Conservation (phyloP, 164 flowering plant species). For the Chimonanthus praecox region DNA sequence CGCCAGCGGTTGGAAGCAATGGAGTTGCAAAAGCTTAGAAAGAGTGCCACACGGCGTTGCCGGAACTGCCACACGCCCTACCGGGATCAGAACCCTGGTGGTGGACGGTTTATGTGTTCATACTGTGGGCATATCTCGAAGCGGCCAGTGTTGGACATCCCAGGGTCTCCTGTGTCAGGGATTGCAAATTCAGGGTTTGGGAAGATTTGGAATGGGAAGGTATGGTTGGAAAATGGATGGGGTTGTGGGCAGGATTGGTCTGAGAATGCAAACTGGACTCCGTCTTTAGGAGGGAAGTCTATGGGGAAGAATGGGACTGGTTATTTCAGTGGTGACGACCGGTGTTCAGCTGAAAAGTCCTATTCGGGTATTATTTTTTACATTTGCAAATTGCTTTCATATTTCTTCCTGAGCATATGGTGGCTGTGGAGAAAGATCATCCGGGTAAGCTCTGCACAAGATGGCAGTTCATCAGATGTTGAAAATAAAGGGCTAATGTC, state of each 20-base stretch:
- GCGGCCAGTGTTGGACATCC: slow-evolving; percentile 85
- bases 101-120: slow-evolving; percentile 89
- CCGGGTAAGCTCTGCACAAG: slow-evolving; percentile 45
- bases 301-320: slow-evolving; percentile 48
- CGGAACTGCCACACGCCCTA: slow-evolving; percentile 84
- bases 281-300: slow-evolving; percentile 45
- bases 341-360: slow-evolving; percentile 65
- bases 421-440: slow-evolving; percentile 87
- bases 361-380: slow-evolving; percentile 46
- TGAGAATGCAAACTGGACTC: slow-evolving; percentile 72
- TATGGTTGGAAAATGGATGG: slow-evolving; percentile 78
- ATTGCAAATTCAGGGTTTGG: slow-evolving; percentile 64
- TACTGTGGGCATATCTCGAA: slow-evolving; percentile 93
- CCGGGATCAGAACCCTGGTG: slow-evolving; percentile 89
- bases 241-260: slow-evolving; percentile 66
- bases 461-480: slow-evolving; percentile 46
- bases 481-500: slow-evolving; percentile 45
- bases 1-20: slow-evolving; percentile 74
- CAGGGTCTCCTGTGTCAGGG: slow-evolving; percentile 44
- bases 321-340: slow-evolving; percentile 38
- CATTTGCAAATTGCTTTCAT: slow-evolving; percentile 41
- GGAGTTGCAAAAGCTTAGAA: slow-evolving; percentile 79
- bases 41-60: slow-evolving; percentile 79
- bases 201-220: slow-evolving; percentile 65
- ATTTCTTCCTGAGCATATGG: slow-evolving; percentile 51